These are phyloP conservation scores for Ottelia alismoides DNA, from an alignment of 106 monocot species.

Conservation along the genomic window DNA sequence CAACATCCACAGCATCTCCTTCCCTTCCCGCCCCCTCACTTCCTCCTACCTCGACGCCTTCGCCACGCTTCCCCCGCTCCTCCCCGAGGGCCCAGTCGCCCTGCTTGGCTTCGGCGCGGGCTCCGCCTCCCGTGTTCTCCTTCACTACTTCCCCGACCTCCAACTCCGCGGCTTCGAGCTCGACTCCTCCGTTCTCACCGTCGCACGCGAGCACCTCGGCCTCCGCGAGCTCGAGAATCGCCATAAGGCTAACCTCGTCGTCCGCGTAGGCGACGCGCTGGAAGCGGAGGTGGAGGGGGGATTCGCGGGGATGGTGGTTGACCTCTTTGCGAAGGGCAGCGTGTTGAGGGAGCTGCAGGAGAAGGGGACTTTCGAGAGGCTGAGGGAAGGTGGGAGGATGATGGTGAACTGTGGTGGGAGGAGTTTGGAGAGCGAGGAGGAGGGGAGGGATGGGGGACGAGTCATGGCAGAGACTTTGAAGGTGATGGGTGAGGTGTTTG, in stretches of 20 bases:
- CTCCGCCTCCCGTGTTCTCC: slow-evolving; percentile 49
- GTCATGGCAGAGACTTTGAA: slow-evolving; percentile 53
- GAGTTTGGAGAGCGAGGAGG: slow-evolving; percentile 76
- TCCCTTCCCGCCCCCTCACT: slow-evolving; percentile 40
- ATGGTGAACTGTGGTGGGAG: slow-evolving; percentile 87
- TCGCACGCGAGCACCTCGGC: slow-evolving; percentile 51
- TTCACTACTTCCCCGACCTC: slow-evolving; percentile 36
- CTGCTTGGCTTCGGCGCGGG: slow-evolving; percentile 84
- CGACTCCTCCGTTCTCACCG: slow-evolving; percentile 61
- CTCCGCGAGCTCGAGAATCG: slow-evolving; percentile 52
- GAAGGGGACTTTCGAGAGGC: slow-evolving; percentile 30
- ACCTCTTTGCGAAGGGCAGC: slow-evolving; percentile 57
- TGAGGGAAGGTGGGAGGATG: slow-evolving; percentile 45
- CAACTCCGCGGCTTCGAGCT: slow-evolving; percentile 76
- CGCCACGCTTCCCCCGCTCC: slow-evolving; percentile 71
- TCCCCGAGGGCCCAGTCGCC: slow-evolving; percentile 58
- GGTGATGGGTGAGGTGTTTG: slow-evolving; percentile 41
- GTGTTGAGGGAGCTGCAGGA: slow-evolving; percentile 69
- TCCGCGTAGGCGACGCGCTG: slow-evolving; percentile 59
- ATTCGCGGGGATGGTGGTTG: slow-evolving; percentile 58
- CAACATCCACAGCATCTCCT: slow-evolving; percentile 88
- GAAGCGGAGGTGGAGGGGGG: slow-evolving; percentile 21
- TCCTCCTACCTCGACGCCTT: slow-evolving; percentile 83
- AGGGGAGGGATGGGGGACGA: slow-evolving; percentile 33
- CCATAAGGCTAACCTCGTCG: slow-evolving; percentile 17